Evolutionary conservation across 1,139 yeast species (phyloP), one percentile per base, ranked within the genome.

Genomic region (Pichia sp.): DNA sequence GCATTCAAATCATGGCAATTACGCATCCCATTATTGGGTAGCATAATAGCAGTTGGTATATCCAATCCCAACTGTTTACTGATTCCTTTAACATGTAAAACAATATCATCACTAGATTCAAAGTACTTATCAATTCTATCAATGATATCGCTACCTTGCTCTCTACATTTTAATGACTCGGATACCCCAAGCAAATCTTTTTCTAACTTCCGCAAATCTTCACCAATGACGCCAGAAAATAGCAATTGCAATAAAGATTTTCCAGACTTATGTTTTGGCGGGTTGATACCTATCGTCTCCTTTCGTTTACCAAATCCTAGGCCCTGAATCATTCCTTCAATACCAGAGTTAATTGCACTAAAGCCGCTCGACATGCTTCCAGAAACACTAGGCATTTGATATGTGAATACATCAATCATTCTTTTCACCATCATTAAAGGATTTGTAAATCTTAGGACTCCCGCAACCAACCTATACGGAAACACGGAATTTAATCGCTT

Each of bases 401-500:
- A 85, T 63, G 90, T 75, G 50, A 90, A 77, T 47, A 90, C 61
- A 57, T 87, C 95, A 33, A 88, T 72, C 56, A 88, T 66, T 29
- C 84, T 79, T 47, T 88, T 83, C 66, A 86, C 77, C 36, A 90
- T 79, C 42, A 84, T 77, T 64, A 87, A 78, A 3, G 97, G 97
- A 58, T 90, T 90, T 1, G 97, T 85, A 52, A 81, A 80, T 55
- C 79, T 73, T 53, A 90, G 64, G 33, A 90, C 81, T 23, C 86
- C 86, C 43, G 81, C 80, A 61, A 88, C 75, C 40, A 88, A 59
- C 1, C 74, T 67, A 59, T 88, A 88, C 0, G 97, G 97, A 65
- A 88, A 77, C 49, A 85, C 59, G 33, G 72, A 65, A 62, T 90
- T 96, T 42, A 90, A 66, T 49, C 80, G 75, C 49, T 75, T 75